phyloP scores from a whole-genome alignment of 2,329 filamentous ascomycete species.

The Camillea tinctor region DNA sequence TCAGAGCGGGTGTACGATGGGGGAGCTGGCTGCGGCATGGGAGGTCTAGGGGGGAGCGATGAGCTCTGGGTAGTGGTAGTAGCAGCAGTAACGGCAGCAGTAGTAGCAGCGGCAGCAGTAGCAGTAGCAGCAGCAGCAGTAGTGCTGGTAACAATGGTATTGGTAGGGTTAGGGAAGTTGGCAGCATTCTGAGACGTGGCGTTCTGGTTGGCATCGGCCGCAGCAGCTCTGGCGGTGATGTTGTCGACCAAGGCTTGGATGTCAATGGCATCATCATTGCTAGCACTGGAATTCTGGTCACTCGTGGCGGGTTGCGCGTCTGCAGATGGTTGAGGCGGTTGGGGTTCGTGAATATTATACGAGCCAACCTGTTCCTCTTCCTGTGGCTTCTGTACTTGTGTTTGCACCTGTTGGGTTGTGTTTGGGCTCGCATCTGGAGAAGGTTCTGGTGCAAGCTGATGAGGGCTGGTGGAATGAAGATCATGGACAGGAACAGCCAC shows the following conservation, averaged over 20 bases:
- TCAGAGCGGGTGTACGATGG: conserved; percentile 34
- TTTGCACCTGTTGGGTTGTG: conserved; percentile 24
- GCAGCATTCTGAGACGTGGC: conserved; percentile 24
- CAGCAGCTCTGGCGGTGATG: conserved; percentile 27
- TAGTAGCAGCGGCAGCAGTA: conserved; percentile 13
- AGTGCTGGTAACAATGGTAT: no score
- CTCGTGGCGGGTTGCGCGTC: conserved; percentile 9
- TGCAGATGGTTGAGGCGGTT: conserved; percentile 9
- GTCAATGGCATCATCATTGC: conserved; percentile 22
- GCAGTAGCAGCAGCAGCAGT: no score
- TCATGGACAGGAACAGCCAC: conserved; percentile 16
- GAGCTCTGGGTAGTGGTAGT: conserved; percentile 31
- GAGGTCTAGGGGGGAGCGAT: conserved; percentile 49
- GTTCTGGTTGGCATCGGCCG: conserved; percentile 30
- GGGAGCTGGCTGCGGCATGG: conserved; percentile 38
- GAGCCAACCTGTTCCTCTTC: conserved; percentile 16
- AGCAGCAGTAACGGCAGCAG: no score
- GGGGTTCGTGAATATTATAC: conserved; percentile 2
- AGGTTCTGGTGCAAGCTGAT: conserved; percentile 26
- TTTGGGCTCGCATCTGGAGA: conserved; percentile 27
- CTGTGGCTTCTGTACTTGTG: conserved; percentile 22
- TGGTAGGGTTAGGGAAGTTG: conserved; percentile 21
- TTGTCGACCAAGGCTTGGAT: conserved; percentile 29
- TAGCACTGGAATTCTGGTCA: conserved; percentile 10
- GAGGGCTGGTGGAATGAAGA: conserved; percentile 6